Evolutionary conservation across 768 basidiomycete species (phyloP), one percentile per base, ranked within the genome.

Genomic region (Hysterangium stoloniferum): DNA sequence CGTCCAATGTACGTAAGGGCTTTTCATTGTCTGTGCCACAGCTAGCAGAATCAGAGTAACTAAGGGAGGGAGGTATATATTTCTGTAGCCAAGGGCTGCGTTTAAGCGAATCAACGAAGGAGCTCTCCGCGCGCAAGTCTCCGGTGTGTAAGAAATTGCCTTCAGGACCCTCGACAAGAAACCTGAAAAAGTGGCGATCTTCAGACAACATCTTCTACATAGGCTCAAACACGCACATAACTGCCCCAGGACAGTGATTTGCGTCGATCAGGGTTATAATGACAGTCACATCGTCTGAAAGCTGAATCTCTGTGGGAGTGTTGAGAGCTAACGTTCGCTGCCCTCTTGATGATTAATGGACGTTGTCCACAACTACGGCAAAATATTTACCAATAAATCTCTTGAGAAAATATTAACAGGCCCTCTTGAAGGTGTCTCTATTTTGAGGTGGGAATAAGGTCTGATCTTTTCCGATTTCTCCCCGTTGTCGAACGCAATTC

Each of bases 201-300:
- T 48, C 25, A 29, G 33, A 15, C n/a, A 40, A 35, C 17, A 28
- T 22, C 15, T 29, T 7, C 7, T 25, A 38, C 48, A 42, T 22
- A 24, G 5, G 0, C 31, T 6, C 27, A 17, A 35, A 20, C 7
- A 66, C 80, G 24, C 59, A 92, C 93, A 97, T 95, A 35, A 91
- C 84, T 0, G 92, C 84, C 0, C 94, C 94, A 9, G 91, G 94
- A 62, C 93, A 96, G 63, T 97, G 94, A 60, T 96, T 96, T 0
- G 94, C 94, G 59, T 94, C 88, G 6, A 96, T 64, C 8, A 86
- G 72, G 0, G 91, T 94, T 51, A 96, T 73, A 0, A 73, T 80
- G 8, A 95, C 83, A 3, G 61, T 64, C 57, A 82, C 77, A 6
- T 68, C 68, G 20, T 74, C 67, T 4, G 72, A 75, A 15, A 94